A percentile compares a stretch with the other conserved stretches of the same genome.
phyloP scores from a whole-genome alignment of 371 early-diverging fungal species.

The Mortierella sp. region DNA sequence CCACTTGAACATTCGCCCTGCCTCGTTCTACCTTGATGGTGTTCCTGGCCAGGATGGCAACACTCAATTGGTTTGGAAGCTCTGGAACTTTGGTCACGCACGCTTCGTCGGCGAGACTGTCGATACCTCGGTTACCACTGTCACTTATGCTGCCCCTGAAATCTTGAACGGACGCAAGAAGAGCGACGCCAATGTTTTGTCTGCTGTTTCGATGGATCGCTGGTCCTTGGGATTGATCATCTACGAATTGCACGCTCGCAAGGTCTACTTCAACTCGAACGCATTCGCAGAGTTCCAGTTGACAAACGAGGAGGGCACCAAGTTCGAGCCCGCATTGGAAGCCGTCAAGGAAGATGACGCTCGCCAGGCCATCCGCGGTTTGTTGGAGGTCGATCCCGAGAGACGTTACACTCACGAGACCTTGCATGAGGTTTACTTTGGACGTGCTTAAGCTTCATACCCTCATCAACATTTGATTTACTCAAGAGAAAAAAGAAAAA shows the following conservation, averaged over 20 bases:
- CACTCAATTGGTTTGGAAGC: constrained; percentile 46
- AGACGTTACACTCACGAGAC: constrained; percentile 52
- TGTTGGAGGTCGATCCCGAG: constrained; percentile 47
- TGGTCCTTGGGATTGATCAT: constrained; percentile 56
- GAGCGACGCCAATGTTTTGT: constrained; percentile 26
- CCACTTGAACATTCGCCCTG: constrained; percentile 36
- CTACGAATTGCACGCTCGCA: constrained; percentile 52
- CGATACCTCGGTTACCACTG: constrained; percentile 34
- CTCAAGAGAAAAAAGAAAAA: constrained; percentile 16
- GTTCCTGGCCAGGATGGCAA: constrained; percentile 34
- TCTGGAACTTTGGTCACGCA: constrained; percentile 51
- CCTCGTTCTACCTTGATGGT: constrained; percentile 50
- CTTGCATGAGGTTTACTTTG: constrained; percentile 46
- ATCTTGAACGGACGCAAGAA: constrained; percentile 29
- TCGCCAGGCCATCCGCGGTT: constrained; percentile 38
- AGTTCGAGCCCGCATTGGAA: constrained; percentile 34
- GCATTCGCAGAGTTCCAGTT: constrained; percentile 43
- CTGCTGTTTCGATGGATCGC: constrained; percentile 51
- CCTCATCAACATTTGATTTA: neutral
- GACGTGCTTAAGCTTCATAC: constrained; percentile 15
- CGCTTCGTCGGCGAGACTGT: constrained; percentile 51
- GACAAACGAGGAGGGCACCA: constrained; percentile 22
- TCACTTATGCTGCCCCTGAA: constrained; percentile 41
- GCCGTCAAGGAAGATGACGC: constrained; percentile 33
- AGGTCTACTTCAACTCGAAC: constrained; percentile 31